Conservation (phyloP, 371 early-diverging fungal genomes). For the Syncephalis fuscata region DNA sequence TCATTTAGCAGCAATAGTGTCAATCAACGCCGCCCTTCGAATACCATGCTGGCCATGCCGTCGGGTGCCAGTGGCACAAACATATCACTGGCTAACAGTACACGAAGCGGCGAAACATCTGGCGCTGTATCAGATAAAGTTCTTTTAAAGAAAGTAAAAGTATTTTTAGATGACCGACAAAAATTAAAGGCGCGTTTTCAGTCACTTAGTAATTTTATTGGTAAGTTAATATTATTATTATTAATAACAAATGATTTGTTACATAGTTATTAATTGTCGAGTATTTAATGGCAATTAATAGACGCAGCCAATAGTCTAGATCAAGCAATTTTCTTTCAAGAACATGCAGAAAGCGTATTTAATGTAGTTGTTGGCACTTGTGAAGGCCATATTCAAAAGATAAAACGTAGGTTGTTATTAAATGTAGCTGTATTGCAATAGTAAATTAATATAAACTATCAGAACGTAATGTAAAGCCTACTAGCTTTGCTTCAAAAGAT, state of each 20-base stretch:
- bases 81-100: no score
- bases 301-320: constrained; percentile 55
- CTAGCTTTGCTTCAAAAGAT: constrained; percentile 42
- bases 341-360: constrained; percentile 54
- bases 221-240: constrained; percentile 18
- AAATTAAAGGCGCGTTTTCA: constrained; percentile 52
- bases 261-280: neutral
- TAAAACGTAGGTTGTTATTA: neutral
- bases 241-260: no score
- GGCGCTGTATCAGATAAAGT: constrained; percentile 19
- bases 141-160: constrained; percentile 47
- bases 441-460: neutral
- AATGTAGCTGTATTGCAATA: neutral
- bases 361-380: constrained; percentile 23
- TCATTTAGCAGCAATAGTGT: no score
- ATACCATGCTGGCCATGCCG: no score
- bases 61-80: no score
- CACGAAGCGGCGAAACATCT: no score
- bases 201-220: constrained; percentile 51
- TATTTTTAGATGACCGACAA: constrained; percentile 61
- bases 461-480: constrained; percentile 21
- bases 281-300: constrained; percentile 7
- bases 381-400: constrained; percentile 8
- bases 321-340: constrained; percentile 61
- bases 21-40: no score